These are phyloP conservation scores for Multifurca ochricompacta DNA, from an alignment of 768 basidiomycete genomes.

Conservation along the genomic window DNA sequence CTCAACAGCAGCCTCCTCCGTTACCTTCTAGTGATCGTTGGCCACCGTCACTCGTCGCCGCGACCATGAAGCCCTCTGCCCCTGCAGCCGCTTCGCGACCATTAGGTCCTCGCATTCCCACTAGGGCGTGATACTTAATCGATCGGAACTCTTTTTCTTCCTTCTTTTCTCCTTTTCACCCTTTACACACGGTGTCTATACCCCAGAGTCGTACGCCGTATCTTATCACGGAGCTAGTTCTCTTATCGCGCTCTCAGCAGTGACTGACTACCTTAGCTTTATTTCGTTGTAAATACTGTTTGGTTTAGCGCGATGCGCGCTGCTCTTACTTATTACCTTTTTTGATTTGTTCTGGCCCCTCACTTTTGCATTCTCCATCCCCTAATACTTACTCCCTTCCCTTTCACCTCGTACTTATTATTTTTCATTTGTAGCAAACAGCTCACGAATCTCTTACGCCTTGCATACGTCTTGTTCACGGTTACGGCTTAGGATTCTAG, in stretches of 20 bases:
- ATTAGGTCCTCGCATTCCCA: slow-evolving; percentile 16
- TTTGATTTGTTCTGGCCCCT: slow-evolving; percentile 11
- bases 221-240: slow-evolving; percentile 21
- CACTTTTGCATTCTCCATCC: background rate
- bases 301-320: slow-evolving; percentile 12
- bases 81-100: slow-evolving; percentile 14
- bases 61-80: slow-evolving; percentile 14
- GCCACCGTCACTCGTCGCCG: slow-evolving; percentile 8
- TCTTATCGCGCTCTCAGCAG: slow-evolving; percentile 11
- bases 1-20: slow-evolving; percentile 7
- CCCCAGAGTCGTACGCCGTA: slow-evolving; percentile 19
- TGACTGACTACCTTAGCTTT: slow-evolving; percentile 20
- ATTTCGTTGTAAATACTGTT: slow-evolving; percentile 18
- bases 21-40: slow-evolving; percentile 14
- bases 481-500: slow-evolving; percentile 4
- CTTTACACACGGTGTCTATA: slow-evolving; percentile 19
- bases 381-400: slow-evolving; percentile 16
- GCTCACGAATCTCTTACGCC: slow-evolving; percentile 17
- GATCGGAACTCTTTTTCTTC: slow-evolving; percentile 13
- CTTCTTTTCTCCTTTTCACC: background rate
- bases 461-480: slow-evolving; percentile 17
- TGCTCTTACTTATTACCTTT: slow-evolving; percentile 22
- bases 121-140: slow-evolving; percentile 9
- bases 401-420: slow-evolving; percentile 11
- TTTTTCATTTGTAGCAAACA: slow-evolving; percentile 19